These are phyloP conservation scores for Lumnitzera littorea DNA, from an alignment of 345 rosid species.

Conservation along the genomic window DNA sequence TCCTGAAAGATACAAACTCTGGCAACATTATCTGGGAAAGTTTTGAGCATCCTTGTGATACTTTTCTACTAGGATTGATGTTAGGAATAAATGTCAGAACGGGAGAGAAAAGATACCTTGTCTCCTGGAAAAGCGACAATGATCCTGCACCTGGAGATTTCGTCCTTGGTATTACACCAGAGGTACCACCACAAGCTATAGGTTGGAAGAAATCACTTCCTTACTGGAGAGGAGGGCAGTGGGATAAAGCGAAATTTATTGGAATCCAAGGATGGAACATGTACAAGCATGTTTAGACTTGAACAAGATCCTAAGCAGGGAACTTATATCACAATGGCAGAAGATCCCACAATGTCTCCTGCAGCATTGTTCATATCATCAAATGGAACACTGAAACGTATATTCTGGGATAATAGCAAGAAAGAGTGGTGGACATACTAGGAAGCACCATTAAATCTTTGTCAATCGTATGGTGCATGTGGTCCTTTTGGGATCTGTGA, in stretches of 20 bases:
- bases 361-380: slow-evolving; percentile 10
- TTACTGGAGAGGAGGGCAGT: slow-evolving; percentile 11
- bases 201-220: slow-evolving; percentile 8
- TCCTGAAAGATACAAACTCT: slow-evolving; percentile 11
- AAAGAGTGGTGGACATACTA: slow-evolving; percentile 8
- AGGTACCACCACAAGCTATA: slow-evolving; percentile 23
- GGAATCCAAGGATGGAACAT: slow-evolving; percentile 1
- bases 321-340: background rate
- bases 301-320: slow-evolving; percentile 8
- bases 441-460: slow-evolving; percentile 9
- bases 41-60: slow-evolving; percentile 35
- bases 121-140: slow-evolving; percentile 20
- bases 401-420: slow-evolving; percentile 10
- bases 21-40: slow-evolving; percentile 28
- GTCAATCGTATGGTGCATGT: slow-evolving; percentile 13
- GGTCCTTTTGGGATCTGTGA: slow-evolving; percentile 18
- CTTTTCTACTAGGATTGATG: slow-evolving; percentile 30
- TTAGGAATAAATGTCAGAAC: slow-evolving; percentile 18
- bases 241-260: slow-evolving; percentile 9
- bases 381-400: background rate
- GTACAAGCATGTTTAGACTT: slow-evolving; percentile 6
- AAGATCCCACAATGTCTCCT: background rate
- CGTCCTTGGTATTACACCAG: slow-evolving; percentile 11
- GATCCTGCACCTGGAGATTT: slow-evolving; percentile 28
- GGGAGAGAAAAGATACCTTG: slow-evolving; percentile 13